Conservation (phyloP, 495 filamentous ascomycete species). For the Xylaria telfairii region DNA sequence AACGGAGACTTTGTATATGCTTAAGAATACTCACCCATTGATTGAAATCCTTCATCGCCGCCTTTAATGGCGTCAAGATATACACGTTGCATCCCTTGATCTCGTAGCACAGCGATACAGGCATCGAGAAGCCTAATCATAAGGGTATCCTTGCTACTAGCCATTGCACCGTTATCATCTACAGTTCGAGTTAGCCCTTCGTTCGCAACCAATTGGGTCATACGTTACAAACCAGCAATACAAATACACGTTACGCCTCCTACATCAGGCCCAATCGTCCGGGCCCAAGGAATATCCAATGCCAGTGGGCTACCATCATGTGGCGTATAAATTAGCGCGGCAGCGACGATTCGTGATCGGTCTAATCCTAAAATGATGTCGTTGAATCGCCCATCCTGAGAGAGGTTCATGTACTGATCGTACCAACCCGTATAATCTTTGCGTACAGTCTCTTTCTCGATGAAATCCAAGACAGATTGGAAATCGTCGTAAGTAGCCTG, state of each 20-base stretch:
- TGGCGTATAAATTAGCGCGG: constrained; percentile 61
- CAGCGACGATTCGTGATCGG: constrained; percentile 55
- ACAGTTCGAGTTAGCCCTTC: constrained; percentile 29
- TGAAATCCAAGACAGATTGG: constrained; percentile 58
- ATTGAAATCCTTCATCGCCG: constrained; percentile 51
- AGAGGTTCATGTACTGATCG: constrained; percentile 59
- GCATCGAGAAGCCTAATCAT: constrained; percentile 55
- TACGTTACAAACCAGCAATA: constrained; percentile 50
- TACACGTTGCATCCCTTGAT: constrained; percentile 48
- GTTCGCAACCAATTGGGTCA: constrained; percentile 1
- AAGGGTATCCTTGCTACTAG: constrained; percentile 47
- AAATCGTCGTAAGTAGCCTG: constrained; percentile 60
- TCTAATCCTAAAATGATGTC: constrained; percentile 58
- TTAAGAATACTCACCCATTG: constrained; percentile 46
- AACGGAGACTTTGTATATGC: not conserved
- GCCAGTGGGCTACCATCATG: constrained; percentile 58
- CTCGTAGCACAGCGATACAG: constrained; percentile 46
- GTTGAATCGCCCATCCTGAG: constrained; percentile 49
- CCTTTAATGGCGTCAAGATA: constrained; percentile 54
- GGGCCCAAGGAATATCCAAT: constrained; percentile 65
- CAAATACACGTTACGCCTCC: constrained; percentile 68
- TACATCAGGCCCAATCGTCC: constrained; percentile 58
- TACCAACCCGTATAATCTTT: constrained; percentile 60
- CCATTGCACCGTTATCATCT: constrained; percentile 44
- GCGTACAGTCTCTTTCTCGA: constrained; percentile 49